phyloP scores from a whole-genome alignment of 2,329 filamentous ascomycete genomes.

The Fragosphaeria purpurea region DNA sequence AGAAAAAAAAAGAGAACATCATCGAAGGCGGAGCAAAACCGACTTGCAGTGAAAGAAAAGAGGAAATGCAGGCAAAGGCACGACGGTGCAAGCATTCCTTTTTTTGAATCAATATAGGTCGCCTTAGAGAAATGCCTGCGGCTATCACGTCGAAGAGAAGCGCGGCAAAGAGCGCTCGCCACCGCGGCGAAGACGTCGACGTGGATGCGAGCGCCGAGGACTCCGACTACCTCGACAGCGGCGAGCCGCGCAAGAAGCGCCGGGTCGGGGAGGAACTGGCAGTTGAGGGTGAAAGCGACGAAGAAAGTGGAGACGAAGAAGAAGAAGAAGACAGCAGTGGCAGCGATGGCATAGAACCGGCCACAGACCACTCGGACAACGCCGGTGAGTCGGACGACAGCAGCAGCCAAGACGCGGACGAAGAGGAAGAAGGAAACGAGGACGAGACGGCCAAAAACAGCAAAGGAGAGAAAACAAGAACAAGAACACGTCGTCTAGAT shows the following conservation, averaged over 20 bases:
- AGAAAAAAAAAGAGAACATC: too few species aligned
- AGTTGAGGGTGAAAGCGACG: constrained; percentile 14
- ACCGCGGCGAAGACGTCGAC: too few species aligned
- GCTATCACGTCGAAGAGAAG: too few species aligned
- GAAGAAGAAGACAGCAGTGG: background rate
- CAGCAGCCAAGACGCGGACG: constrained; percentile 14
- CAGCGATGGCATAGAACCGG: background rate
- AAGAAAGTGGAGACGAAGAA: constrained; percentile 21
- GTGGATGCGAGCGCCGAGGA: constrained; percentile 8
- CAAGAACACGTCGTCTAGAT: too few species aligned
- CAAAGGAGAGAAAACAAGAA: too few species aligned
- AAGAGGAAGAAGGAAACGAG: constrained; percentile 19
- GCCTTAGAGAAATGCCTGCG: too few species aligned
- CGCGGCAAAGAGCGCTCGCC: too few species aligned
- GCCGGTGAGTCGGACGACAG: background rate
- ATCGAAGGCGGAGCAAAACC: too few species aligned
- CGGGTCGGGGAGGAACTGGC: constrained; percentile 1
- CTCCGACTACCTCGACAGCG: constrained; percentile 38
- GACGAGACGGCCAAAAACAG: background rate
- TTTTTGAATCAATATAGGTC: too few species aligned
- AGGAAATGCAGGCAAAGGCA: too few species aligned
- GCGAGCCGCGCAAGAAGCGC: constrained; percentile 25
- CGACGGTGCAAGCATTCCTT: too few species aligned
- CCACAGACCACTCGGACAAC: background rate
- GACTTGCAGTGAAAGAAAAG: too few species aligned